Conservation (phyloP, 1,284 basidiomycete genomes). For the Ustilago nuda region DNA sequence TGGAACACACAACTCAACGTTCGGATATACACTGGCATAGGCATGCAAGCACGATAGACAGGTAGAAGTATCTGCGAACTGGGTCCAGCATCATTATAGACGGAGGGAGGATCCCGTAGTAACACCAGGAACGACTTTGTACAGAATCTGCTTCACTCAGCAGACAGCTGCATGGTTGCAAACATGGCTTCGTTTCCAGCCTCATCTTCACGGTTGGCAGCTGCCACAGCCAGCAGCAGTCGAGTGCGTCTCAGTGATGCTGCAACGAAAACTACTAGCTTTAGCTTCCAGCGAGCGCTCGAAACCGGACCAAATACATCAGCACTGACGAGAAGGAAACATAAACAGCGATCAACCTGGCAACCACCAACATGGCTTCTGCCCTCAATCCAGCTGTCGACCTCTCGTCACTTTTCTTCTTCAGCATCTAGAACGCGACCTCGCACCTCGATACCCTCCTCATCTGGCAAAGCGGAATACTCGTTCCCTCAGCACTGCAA, state of each 20-base stretch:
- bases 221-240: conserved; percentile 5
- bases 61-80: no score
- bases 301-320: background rate
- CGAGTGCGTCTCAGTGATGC: background rate
- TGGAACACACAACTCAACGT: background rate
- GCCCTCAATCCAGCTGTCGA: background rate
- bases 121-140: no score
- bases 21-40: background rate
- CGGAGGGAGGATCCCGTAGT: no score
- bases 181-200: background rate
- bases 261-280: background rate
- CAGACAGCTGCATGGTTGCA: background rate
- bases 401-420: background rate
- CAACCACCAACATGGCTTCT: conserved; percentile 12
- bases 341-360: background rate
- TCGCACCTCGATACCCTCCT: background rate
- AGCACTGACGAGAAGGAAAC: background rate
- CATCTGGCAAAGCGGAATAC: background rate
- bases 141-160: no score
- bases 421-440: background rate
- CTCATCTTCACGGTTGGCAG: conserved; percentile 1
- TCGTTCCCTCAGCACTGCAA: conserved; percentile 30
- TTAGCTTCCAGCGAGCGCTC: background rate
- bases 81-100: no score
- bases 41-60: background rate